A percentile compares a stretch with the other conserved stretches of the same genome.
These are phyloP conservation scores for Globisporangium camurandrum DNA, from an alignment of 352 stramenopile species.

Conservation along the genomic window DNA sequence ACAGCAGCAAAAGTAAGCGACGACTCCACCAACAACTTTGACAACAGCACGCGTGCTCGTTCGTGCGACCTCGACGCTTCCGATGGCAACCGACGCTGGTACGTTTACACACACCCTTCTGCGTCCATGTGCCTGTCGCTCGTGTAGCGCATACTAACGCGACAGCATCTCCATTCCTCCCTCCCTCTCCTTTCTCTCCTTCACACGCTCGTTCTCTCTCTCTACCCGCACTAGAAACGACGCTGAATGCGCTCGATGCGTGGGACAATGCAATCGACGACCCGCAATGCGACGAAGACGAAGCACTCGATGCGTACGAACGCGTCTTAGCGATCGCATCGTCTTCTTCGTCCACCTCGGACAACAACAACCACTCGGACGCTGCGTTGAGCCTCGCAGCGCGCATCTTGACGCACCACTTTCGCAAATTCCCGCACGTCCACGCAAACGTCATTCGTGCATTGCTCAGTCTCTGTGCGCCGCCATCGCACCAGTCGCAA, in stretches of 20 bases:
- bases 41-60: too few species aligned
- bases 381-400: slow-evolving; percentile 58
- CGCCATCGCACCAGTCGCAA: slow-evolving; percentile 29
- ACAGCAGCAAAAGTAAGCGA: too few species aligned
- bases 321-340: slow-evolving; percentile 57
- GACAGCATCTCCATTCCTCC: background rate
- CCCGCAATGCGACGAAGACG: slow-evolving; percentile 59
- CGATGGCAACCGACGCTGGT: too few species aligned
- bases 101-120: too few species aligned
- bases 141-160: too few species aligned
- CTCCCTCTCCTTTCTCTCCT: too few species aligned
- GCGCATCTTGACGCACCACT: slow-evolving; percentile 71
- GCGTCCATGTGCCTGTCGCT: too few species aligned
- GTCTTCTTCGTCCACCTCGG: too few species aligned
- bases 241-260: slow-evolving; percentile 34
- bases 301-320: slow-evolving; percentile 65
- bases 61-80: too few species aligned
- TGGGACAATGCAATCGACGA: slow-evolving; percentile 62
- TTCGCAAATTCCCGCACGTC: slow-evolving; percentile 70
- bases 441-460: slow-evolving; percentile 66
- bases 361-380: slow-evolving; percentile 20
- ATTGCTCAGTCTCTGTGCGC: slow-evolving; percentile 28
- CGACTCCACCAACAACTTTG: too few species aligned
- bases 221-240: background rate
- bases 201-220: too few species aligned